These are phyloP conservation scores for Acmispon strigosus DNA, from an alignment of 306 rosid species.

Conservation along the genomic window DNA sequence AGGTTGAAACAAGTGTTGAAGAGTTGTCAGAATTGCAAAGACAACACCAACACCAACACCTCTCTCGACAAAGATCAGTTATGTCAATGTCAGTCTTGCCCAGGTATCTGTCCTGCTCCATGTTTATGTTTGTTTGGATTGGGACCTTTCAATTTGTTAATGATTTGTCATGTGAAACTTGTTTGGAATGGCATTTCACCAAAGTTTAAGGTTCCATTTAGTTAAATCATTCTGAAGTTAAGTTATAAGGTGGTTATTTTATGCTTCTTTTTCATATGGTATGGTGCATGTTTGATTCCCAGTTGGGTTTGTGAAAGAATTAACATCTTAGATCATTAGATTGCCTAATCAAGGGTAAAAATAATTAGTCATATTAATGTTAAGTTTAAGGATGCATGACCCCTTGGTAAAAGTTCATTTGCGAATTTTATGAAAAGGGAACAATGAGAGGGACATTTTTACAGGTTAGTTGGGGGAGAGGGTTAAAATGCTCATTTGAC, in stretches of 20 bases:
- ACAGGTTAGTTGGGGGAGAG: neutral
- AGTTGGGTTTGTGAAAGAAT: no score
- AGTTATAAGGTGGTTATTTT: neutral
- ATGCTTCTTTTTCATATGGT: neutral
- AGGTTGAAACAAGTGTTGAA: constrained; percentile 75
- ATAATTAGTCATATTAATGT: no score
- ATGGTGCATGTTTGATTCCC: no score
- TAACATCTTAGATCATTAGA: no score
- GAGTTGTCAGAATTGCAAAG: constrained; percentile 49
- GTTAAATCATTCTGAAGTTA: neutral
- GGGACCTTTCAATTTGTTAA: no score
- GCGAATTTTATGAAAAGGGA: no score
- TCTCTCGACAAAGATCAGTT: constrained; percentile 16
- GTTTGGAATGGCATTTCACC: neutral
- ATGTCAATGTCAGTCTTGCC: constrained; percentile 67
- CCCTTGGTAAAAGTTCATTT: no score
- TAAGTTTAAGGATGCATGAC: no score
- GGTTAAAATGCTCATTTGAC: no score
- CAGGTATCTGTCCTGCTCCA: constrained; percentile 32
- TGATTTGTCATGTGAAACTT: neutral
- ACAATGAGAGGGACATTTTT: neutral
- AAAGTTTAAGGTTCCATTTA: neutral
- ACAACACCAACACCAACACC: neutral
- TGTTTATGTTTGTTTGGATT: neutral
- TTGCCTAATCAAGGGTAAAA: no score